Evolutionary conservation across 2,329 filamentous ascomycete genomes (phyloP).

Genomic region (Penicillium concentricum): DNA sequence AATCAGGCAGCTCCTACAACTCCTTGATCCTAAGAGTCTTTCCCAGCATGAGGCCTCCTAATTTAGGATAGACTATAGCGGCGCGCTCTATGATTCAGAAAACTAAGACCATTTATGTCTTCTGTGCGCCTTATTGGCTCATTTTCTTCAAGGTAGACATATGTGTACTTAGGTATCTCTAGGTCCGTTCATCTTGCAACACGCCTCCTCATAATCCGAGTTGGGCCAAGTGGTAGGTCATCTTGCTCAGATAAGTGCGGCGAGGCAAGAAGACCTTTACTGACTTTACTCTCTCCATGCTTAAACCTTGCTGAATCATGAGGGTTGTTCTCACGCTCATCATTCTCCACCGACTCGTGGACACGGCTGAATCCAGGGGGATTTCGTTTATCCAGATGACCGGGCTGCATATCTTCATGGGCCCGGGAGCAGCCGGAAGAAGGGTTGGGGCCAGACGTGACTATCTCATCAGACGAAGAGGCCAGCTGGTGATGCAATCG

Average conservation of each 20-base stretch:
- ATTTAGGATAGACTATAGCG: neutral
- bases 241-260: neutral
- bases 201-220: neutral
- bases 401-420: neutral
- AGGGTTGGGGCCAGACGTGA: neutral
- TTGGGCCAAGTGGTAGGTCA: neutral
- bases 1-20: too few relatives aligned
- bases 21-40: too few relatives aligned
- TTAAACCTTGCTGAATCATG: neutral
- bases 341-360: neutral
- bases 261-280: neutral
- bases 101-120: neutral
- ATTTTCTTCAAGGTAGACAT: neutral
- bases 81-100: neutral
- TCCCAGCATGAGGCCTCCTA: too few relatives aligned
- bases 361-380: too few relatives aligned
- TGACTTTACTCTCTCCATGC: neutral
- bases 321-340: too few relatives aligned
- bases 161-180: neutral
- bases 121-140: too few relatives aligned
- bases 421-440: neutral
- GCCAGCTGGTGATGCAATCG: neutral
- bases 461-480: neutral
- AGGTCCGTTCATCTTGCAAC: neutral
- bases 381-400: neutral